Conservation (phyloP, 129 eudicot species). For the Flaveria brownii region DNA sequence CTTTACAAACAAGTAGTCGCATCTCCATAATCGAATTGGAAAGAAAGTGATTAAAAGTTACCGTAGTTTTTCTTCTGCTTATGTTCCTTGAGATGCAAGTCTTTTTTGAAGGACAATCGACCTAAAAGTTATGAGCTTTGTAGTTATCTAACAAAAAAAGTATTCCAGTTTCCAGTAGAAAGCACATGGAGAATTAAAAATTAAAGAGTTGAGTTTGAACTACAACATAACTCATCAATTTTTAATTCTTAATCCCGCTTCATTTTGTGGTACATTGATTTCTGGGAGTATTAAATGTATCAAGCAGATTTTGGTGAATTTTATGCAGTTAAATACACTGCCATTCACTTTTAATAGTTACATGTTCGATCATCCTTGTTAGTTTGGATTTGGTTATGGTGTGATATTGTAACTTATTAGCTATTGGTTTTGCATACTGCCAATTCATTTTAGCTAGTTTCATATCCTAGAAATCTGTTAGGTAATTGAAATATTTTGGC, state of each 20-base stretch:
- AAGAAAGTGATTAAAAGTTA: neutral
- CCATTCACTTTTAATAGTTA: neutral
- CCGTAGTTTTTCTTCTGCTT: too few species aligned
- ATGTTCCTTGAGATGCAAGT: too few species aligned
- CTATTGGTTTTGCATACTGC: neutral
- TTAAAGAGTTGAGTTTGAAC: neutral
- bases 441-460: neutral
- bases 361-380: neutral
- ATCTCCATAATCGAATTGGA: neutral
- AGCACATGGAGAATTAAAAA: neutral
- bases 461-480: neutral
- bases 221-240: too few species aligned
- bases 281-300: neutral
- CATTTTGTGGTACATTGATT: neutral
- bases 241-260: neutral
- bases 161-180: neutral
- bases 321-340: neutral
- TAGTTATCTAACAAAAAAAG: neutral
- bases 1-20: too few species aligned
- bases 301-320: slow-evolving; percentile 3
- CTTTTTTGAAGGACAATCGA: neutral
- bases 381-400: neutral
- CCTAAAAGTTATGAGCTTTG: neutral
- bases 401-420: neutral
- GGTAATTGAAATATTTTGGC: neutral